Percentiles rank a stretch among this genome's conserved stretches.
These are phyloP conservation scores for Heritiera fomes DNA, from an alignment of 345 rosid species.

Conservation along the genomic window DNA sequence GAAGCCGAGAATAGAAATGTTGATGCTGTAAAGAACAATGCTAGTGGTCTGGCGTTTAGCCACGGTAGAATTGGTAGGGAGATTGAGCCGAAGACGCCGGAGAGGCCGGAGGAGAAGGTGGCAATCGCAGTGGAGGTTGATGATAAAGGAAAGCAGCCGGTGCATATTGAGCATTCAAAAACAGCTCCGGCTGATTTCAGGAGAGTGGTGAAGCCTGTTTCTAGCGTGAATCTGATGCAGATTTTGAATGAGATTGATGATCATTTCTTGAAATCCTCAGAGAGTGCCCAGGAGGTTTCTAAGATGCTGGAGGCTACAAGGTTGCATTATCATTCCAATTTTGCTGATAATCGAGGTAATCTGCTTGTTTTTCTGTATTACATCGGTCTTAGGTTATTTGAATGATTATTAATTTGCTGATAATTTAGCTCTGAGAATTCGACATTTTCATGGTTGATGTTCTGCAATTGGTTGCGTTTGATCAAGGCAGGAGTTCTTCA, in stretches of 20 bases:
- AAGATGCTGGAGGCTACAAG: slow-evolving; percentile 90
- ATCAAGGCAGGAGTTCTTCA: not conserved
- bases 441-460: slow-evolving; percentile 1
- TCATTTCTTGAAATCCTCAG: slow-evolving; percentile 78
- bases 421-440: not conserved
- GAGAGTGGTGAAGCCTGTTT: slow-evolving; percentile 35
- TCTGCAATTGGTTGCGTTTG: not conserved
- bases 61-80: slow-evolving; percentile 26
- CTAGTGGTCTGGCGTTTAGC: slow-evolving; percentile 22
- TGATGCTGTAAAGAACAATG: slow-evolving; percentile 27
- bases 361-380: not conserved
- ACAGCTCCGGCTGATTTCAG: slow-evolving; percentile 64
- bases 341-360: slow-evolving; percentile 84
- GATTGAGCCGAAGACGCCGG: slow-evolving; percentile 62
- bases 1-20: slow-evolving; percentile 28
- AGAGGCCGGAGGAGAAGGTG: slow-evolving; percentile 40
- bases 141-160: slow-evolving; percentile 39
- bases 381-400: not conserved
- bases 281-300: slow-evolving; percentile 80
- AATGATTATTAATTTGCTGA: not conserved
- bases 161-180: slow-evolving; percentile 55
- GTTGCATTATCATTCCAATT: slow-evolving; percentile 92
- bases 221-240: slow-evolving; percentile 59
- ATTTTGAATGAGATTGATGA: slow-evolving; percentile 75
- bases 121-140: slow-evolving; percentile 29